Percentiles rank a stretch among this genome's conserved stretches.
Conservation (phyloP, 164 flowering plant genomes). For the Cinnamomum micranthum region DNA sequence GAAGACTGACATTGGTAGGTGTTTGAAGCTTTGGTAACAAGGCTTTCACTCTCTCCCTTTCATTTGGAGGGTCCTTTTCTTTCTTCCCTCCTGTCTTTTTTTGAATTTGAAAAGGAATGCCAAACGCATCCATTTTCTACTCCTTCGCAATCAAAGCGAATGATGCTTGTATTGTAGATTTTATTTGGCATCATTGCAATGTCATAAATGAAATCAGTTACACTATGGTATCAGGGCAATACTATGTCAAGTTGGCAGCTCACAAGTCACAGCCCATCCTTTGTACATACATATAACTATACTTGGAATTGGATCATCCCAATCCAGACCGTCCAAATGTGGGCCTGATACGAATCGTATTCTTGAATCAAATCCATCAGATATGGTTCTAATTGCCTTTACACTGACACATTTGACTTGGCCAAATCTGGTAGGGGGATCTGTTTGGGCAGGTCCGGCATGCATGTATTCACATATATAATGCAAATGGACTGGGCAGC, state of each 20-base stretch:
- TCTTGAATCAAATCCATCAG: too few relatives aligned
- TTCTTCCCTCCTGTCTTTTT: constrained; percentile 2
- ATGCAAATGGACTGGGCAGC: too few relatives aligned
- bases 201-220: background rate
- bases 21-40: constrained; percentile 53
- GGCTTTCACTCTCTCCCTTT: constrained; percentile 15
- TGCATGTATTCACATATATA: too few relatives aligned
- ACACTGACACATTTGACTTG: too few relatives aligned
- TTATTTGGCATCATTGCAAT: background rate
- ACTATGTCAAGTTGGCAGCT: background rate
- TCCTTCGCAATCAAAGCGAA: background rate
- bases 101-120: background rate
- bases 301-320: background rate
- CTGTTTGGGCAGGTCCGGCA: too few relatives aligned
- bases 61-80: background rate
- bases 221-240: background rate
- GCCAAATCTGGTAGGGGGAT: too few relatives aligned
- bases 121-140: background rate
- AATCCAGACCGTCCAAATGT: background rate
- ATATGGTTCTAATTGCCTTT: too few relatives aligned
- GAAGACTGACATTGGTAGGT: constrained; percentile 48
- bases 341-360: background rate
- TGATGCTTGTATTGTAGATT: background rate
- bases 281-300: too few relatives aligned
- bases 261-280: background rate